Base-by-base conservation (phyloP, 768 basidiomycete species). In the Guyanaporus albipodus region DNA sequence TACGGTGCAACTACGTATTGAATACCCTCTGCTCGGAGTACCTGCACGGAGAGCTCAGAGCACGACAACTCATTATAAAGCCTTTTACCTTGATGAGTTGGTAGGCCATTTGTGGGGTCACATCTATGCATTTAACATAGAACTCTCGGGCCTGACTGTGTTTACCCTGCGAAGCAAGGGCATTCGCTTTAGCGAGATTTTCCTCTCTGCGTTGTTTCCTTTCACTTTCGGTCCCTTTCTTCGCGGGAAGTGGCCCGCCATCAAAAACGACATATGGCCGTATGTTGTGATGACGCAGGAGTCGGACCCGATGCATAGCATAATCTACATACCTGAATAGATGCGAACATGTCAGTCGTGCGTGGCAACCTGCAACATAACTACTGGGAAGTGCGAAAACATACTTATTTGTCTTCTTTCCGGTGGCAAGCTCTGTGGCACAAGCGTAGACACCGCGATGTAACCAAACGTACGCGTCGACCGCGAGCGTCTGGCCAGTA, bases 51-150 rank as follows among this genome's bases (percentile, higher is more conserved):
- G 27, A 34, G n/a, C 24, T 58, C 46, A 51, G 42, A 32, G 11
- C 17, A 32, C 29, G 45, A 24, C 45, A 28, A 34, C 17, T 15
- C n/a, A 32, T 14, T 24, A 21, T 18, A 15, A 50, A 6, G 38
- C 33, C 37, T 12, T 24, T 19, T 52, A 87, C 95, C 79, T 99
- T 98, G 73, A 98, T 96, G 54, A 97, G 73, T 66, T 98, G 96
- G 63, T 78, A 94, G 3, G 95, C 95, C 91, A 98, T 94, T 67
- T 93, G 85, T 1, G 96, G 94, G 4, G 92, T 95, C 33, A 99
- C 90, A 54, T 99, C 96, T 42, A 97, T 71, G 55, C 87, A 91
- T 67, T 94, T 96, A 57, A 87, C 76, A 60, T 90, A 98, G 66
- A 71, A 80, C 14, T 98, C 93, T 8, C 93, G 76, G 23, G 96